phyloP scores from a whole-genome alignment of 495 filamentous ascomycete genomes.

The Daldinia caldariorum region DNA sequence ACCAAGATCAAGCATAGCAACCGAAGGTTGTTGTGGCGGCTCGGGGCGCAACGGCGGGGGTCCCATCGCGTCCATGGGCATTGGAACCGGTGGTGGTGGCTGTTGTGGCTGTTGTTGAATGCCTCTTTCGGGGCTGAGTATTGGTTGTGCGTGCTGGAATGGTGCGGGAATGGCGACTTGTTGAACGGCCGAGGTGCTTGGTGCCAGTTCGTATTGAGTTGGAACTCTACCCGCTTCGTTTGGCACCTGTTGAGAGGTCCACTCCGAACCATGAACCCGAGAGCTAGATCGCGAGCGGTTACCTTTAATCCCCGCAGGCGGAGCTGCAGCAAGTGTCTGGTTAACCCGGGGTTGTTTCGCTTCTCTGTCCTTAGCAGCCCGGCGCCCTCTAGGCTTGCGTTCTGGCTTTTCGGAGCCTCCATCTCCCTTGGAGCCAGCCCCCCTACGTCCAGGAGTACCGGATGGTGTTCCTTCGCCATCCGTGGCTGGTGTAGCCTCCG shows the following conservation, averaged over 20 bases:
- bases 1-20: constrained; percentile 55
- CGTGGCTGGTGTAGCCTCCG: constrained; percentile 55
- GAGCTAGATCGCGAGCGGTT: constrained; percentile 60
- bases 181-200: constrained; percentile 40
- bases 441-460: constrained; percentile 61
- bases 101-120: constrained; percentile 41
- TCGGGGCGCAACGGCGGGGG: constrained; percentile 61
- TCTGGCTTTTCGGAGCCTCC: constrained; percentile 65
- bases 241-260: constrained; percentile 48
- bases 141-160: constrained; percentile 46
- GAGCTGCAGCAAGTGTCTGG: constrained; percentile 57
- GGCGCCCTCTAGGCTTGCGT: constrained; percentile 58
- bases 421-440: constrained; percentile 59
- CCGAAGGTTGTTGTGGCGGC: constrained; percentile 53
- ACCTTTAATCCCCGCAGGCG: constrained; percentile 47
- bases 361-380: constrained; percentile 54
- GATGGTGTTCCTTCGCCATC: constrained; percentile 65
- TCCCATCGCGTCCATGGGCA: constrained; percentile 59
- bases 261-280: constrained; percentile 53
- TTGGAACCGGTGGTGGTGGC: constrained; percentile 46
- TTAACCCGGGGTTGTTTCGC: constrained; percentile 55
- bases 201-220: constrained; percentile 50
- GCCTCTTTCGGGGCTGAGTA: constrained; percentile 52
- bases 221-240: constrained; percentile 48
- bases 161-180: constrained; percentile 53